Evolutionary conservation across 805 yeast genomes (phyloP).

Genomic region (Candida cerambycidarum): DNA sequence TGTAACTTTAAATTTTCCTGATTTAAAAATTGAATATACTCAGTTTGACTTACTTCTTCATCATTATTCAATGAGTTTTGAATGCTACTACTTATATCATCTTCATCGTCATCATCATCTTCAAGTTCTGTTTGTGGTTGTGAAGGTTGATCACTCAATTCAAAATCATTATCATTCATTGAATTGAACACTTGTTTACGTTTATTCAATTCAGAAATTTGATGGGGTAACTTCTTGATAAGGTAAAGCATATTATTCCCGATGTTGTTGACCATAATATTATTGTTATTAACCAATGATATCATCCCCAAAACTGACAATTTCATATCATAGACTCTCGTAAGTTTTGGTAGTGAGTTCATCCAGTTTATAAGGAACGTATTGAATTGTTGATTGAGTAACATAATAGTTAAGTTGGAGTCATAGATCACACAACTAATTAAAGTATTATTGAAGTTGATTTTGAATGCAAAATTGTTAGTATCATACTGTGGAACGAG

Average conservation of each 20-base stretch:
- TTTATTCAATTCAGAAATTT: conserved; percentile 64
- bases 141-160: conserved; percentile 5
- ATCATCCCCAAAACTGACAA: conserved; percentile 68
- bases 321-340: conserved; percentile 80
- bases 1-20: conserved; percentile 33
- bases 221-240: conserved; percentile 65
- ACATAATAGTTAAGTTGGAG: conserved; percentile 51
- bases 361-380: conserved; percentile 68
- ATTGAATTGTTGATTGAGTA: conserved; percentile 39
- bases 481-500: conserved; percentile 19
- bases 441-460: conserved; percentile 59
- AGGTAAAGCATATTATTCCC: conserved; percentile 14
- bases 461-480: conserved; percentile 39
- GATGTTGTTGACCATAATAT: conserved; percentile 15
- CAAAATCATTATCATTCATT: conserved; percentile 15
- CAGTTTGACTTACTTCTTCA: conserved; percentile 16
- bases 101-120: conserved; percentile 6
- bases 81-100: conserved; percentile 3
- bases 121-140: conserved; percentile 11
- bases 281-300: conserved; percentile 35
- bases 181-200: conserved; percentile 54
- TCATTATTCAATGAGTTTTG: conserved; percentile 7
- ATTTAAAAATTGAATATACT: conserved; percentile 26
- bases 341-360: conserved; percentile 49
- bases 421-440: conserved; percentile 65